These are phyloP conservation scores for Avena atlantica DNA, from an alignment of 176 grass and related monocot species.

Conservation along the genomic window DNA sequence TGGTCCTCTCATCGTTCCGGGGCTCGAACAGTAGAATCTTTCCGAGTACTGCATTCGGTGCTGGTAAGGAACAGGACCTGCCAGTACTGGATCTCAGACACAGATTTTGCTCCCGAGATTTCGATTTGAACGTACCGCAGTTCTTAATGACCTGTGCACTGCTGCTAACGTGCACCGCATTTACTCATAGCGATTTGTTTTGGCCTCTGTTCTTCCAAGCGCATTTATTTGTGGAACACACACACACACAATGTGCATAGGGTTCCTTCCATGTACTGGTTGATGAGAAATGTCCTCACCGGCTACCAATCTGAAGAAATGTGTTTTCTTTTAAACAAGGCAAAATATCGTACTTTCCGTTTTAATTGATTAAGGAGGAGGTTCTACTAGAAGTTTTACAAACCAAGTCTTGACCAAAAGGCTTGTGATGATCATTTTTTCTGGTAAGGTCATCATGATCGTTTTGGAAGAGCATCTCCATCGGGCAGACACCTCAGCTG, in stretches of 20 bases:
- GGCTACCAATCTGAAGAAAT: background rate
- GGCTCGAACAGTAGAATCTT: slow-evolving; percentile 28
- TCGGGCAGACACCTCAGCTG: background rate
- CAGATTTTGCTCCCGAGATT: slow-evolving; percentile 17
- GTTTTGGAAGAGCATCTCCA: background rate
- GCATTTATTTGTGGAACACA: slow-evolving; percentile 6
- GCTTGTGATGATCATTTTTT: too few species aligned
- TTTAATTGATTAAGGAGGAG: too few species aligned
- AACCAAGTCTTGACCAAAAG: too few species aligned
- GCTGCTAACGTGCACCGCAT: background rate
- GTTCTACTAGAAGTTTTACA: too few species aligned
- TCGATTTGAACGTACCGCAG: slow-evolving; percentile 10
- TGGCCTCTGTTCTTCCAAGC: slow-evolving; percentile 13
- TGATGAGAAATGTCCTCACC: slow-evolving; percentile 24
- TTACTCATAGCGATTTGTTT: background rate
- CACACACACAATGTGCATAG: slow-evolving; percentile 36
- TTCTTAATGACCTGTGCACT: background rate
- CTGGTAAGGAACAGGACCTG: background rate
- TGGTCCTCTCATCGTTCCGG: slow-evolving; percentile 7
- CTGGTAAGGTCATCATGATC: too few species aligned
- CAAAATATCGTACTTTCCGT: too few species aligned
- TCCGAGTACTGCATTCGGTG: slow-evolving; percentile 38
- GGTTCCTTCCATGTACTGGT: slow-evolving; percentile 55
- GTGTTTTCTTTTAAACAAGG: too few species aligned
- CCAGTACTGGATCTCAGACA: slow-evolving; percentile 31